phyloP scores from a whole-genome alignment of 208 protist species.

The Trypanosoma rangeli region DNA sequence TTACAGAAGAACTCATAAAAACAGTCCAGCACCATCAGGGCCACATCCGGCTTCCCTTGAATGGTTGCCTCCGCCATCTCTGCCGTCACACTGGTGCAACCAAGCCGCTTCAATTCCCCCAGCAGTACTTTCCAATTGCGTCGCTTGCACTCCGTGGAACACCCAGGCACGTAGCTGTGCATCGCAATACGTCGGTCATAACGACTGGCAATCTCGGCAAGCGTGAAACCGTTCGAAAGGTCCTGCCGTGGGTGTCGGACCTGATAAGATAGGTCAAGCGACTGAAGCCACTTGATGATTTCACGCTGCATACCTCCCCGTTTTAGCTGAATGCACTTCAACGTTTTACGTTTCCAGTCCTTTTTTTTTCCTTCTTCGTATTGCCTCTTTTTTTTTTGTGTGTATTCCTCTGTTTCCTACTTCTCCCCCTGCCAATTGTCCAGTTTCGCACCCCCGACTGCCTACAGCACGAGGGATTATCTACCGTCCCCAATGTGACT shows the following conservation, averaged over 20 bases:
- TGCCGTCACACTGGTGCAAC: conserved; percentile 43
- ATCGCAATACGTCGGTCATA: conserved; percentile 82
- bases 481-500: no score
- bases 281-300: conserved; percentile 96
- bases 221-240: conserved; percentile 92
- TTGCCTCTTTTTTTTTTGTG: not conserved
- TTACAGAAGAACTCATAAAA: conserved; percentile 83
- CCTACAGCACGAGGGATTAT: no score
- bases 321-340: not conserved
- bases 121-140: conserved; percentile 89
- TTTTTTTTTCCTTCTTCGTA: not conserved
- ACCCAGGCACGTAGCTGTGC: conserved; percentile 85
- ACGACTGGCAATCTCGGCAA: conserved; percentile 92
- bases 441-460: no score
- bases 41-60: conserved; percentile 57
- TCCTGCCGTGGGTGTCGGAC: conserved; percentile 93
- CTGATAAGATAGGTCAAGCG: conserved; percentile 88
- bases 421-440: no score
- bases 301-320: conserved; percentile 81
- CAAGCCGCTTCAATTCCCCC: conserved; percentile 45
- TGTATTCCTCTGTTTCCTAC: not conserved
- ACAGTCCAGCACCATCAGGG: conserved; percentile 55
- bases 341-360: not conserved
- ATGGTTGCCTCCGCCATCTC: conserved; percentile 66
- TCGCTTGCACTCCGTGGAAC: conserved; percentile 66